These are phyloP conservation scores for Cyberlindnera americana DNA, from an alignment of 805 yeast species.

Conservation along the genomic window DNA sequence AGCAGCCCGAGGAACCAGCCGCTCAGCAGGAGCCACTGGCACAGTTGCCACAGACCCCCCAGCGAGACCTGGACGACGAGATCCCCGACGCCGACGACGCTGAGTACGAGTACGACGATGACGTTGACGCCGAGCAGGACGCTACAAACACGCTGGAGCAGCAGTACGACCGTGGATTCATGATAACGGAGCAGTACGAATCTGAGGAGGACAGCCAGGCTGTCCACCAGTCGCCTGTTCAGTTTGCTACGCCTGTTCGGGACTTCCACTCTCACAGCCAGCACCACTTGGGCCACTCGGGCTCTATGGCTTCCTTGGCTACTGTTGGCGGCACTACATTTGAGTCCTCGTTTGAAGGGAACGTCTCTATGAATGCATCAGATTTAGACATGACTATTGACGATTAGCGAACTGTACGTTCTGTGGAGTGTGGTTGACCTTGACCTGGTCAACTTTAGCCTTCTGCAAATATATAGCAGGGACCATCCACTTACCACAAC, in stretches of 20 bases:
- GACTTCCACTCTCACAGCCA: slow-evolving; percentile 6
- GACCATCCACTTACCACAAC: slow-evolving; percentile 94
- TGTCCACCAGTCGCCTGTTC: slow-evolving; percentile 23
- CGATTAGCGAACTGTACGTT: slow-evolving; percentile 23
- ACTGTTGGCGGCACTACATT: slow-evolving; percentile 8
- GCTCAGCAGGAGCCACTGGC: slow-evolving; percentile 1
- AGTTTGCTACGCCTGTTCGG: slow-evolving; percentile 17
- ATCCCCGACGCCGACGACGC: slow-evolving; percentile 18
- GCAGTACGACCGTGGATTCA: slow-evolving; percentile 27
- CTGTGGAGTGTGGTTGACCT: slow-evolving; percentile 14
- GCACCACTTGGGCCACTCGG: slow-evolving; percentile 12
- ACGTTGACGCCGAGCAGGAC: slow-evolving; percentile 28
- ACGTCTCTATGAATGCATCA: slow-evolving; percentile 31
- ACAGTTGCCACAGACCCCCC: background rate
- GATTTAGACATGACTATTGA: slow-evolving; percentile 45
- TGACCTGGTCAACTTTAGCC: slow-evolving; percentile 69
- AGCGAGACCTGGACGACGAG: slow-evolving; percentile 15
- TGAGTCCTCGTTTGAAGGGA: slow-evolving; percentile 23
- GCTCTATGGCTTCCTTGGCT: slow-evolving; percentile 4
- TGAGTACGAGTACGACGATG: slow-evolving; percentile 42
- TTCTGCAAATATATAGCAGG: slow-evolving; percentile 84
- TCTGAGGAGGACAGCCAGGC: slow-evolving; percentile 13
- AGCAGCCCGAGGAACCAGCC: slow-evolving; percentile 1
- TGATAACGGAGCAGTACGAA: slow-evolving; percentile 27
- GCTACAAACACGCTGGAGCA: slow-evolving; percentile 21